Evolutionary conservation across 805 yeast genomes (phyloP), one percentile per base, ranked within the genome.

Genomic region (Wickerhamiella parazyma): DNA sequence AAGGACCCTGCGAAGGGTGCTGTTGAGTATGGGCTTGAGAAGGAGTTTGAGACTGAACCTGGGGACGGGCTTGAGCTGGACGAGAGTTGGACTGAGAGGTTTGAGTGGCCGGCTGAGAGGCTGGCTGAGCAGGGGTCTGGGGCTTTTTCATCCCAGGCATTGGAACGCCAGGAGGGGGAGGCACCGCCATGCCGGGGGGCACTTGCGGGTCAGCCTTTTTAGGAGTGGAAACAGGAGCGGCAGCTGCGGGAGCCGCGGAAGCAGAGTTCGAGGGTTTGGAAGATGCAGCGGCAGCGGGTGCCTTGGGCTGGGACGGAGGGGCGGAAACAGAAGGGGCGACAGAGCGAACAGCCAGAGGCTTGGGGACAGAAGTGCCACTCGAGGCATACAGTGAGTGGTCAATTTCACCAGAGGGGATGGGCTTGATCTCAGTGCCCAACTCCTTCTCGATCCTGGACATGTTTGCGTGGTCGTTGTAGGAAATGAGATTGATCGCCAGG

Each of bases 401-500:
- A 56, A 91, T 91, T 41, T 76, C 75, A n/a, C 85, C 78, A 14
- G 31, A 28, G 31, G 98, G 98, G 53, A 91, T 91, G 48, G 97
- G 95, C 60, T 83, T 84, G 63, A 91, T 91, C 60, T 91, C 97
- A 16, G 96, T 89, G 28, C 96, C 96, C 52, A 91, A 74, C 65
- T 89, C 97, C 65, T 89, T 95, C 65, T 91, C 98, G 55, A 91
- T 87, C 63, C 83, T 84, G 66, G 86, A 89, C 57, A 91, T 71
- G 59, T 82, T 84, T 66, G 82, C 86, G 60, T 97, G 76, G 62
- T 91, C 98, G 57, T 86, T 78, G 95, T 96, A 89, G 63, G 87
- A 84, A 68, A 91, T 85, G 56, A 91, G 74, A 67, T 91, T 91
- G 59, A 91, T 86, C 25, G 98, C 98, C 60, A 91, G 73, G 71